Base-by-base conservation (phyloP, 139 green algal genomes). In the Chlorella sp. region DNA sequence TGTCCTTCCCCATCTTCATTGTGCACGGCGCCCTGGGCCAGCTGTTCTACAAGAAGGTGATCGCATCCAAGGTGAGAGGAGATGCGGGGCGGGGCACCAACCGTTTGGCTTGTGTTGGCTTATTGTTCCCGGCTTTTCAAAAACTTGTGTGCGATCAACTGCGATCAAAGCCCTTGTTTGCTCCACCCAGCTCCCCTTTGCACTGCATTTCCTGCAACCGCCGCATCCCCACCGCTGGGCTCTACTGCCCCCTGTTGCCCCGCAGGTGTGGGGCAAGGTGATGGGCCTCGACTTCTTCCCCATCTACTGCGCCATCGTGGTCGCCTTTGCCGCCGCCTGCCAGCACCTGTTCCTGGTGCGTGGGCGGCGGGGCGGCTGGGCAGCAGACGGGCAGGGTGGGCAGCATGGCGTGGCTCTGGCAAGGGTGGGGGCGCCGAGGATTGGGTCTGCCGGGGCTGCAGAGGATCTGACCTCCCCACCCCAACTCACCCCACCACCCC, bases 31-130 rank as follows among this genome's bases (percentile, higher is more conserved):
- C 81, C 51, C 51, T 86, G 30, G 81, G 81, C 54, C 81, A 86
- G 81, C 74, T 87, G 58, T 87, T 87, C 68, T 85, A 87, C 77
- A 87, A 85, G 83, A 87, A 84, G 28, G 32, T 87, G 32, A 60
- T 87, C 0, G 76, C 76, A 26, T 76, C 46, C 72, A 87, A 87
- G 48, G 73, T 72, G 81, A 43, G 41, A 4, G n/a, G 26, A 36
- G 36, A 34, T 17, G 38, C 1, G 74, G 74, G 30, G 19, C 26
- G 16, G 73, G 56, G 62, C 62, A 13, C 16, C 62, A 69, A 13
- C 1, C 62, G 28, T 38, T 69, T 9, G 7, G 3, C 56, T 26
- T 3, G 22, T 20, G 22, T 24, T 20, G 22, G 13, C 30, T 65
- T 65, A n/a, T 20, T 4, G 22, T 4, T 65, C 56, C 56, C 3